These are phyloP conservation scores for Eucalyptus sp. DNA, from an alignment of 345 rosid species.

Conservation along the genomic window DNA sequence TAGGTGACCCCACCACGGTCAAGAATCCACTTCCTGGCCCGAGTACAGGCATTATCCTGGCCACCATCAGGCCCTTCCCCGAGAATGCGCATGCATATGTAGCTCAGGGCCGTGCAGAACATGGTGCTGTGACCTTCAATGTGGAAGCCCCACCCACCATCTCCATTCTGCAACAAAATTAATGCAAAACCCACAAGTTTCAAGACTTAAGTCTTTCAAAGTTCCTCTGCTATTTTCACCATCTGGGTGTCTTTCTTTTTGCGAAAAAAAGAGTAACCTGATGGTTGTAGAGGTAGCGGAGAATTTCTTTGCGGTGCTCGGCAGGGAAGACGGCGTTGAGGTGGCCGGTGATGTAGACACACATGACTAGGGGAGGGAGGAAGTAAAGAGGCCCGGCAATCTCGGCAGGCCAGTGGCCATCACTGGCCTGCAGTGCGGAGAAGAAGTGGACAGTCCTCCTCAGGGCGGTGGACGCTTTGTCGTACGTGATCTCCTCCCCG, in stretches of 20 bases:
- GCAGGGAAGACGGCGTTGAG: conserved; percentile 8
- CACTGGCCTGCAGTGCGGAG: conserved; percentile 19
- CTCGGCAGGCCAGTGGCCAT: conserved; percentile 34
- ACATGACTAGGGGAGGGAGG: conserved; percentile 16
- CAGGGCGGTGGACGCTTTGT: conserved; percentile 2
- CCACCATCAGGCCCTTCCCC: conserved; percentile 20
- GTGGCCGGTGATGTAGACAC: conserved; percentile 22
- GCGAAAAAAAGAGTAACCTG: neutral
- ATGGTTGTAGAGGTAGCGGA: conserved; percentile 17
- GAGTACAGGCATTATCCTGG: conserved; percentile 6
- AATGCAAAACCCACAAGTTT: neutral
- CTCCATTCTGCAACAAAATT: conserved; percentile 2
- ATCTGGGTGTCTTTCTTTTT: neutral
- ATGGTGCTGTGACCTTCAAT: conserved; percentile 19
- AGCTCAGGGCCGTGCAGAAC: conserved; percentile 16
- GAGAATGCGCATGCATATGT: conserved; percentile 20
- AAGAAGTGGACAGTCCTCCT: conserved; percentile 11
- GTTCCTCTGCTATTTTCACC: neutral
- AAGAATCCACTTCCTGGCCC: conserved; percentile 19
- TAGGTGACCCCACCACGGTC: conserved; percentile 13
- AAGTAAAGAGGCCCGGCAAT: conserved; percentile 14
- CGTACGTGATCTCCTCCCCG: conserved; percentile 11
- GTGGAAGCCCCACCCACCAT: conserved; percentile 28
- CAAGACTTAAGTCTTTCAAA: neutral
- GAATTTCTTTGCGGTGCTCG: conserved; percentile 14